phyloP scores from a whole-genome alignment of 768 basidiomycete genomes.

The Podaxis sp. region DNA sequence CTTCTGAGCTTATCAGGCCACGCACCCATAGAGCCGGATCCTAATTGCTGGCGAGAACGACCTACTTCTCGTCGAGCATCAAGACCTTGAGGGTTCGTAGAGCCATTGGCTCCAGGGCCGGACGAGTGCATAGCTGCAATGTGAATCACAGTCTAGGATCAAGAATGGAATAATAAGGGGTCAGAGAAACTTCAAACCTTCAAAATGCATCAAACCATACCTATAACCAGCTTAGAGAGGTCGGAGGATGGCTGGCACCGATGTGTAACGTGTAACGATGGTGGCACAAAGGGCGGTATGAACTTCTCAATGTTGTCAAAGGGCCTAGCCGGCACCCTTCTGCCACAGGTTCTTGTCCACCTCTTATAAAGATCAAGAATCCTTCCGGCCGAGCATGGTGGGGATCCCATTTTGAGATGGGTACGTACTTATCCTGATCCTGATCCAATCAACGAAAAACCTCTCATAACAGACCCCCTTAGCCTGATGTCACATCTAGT shows the following conservation, averaged over 20 bases:
- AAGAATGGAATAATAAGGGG: constrained; percentile 13
- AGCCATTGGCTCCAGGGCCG: constrained; percentile 27
- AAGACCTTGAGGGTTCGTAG: constrained; percentile 22
- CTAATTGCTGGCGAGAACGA: constrained; percentile 22
- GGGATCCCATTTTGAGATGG: constrained; percentile 11
- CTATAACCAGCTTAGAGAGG: neutral
- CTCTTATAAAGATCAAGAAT: constrained; percentile 17
- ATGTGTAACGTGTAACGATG: constrained; percentile 22
- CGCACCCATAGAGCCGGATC: constrained; percentile 23
- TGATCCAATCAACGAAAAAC: constrained; percentile 13
- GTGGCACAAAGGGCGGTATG: constrained; percentile 18
- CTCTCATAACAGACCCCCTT: constrained; percentile 6
- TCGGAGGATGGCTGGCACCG: constrained; percentile 31
- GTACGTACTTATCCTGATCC: constrained; percentile 9
- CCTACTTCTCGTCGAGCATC: constrained; percentile 22
- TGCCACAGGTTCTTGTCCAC: constrained; percentile 17
- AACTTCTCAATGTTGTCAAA: constrained; percentile 7
- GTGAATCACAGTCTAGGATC: constrained; percentile 14
- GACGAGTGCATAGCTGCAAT: constrained; percentile 29
- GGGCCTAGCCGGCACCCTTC: constrained; percentile 19
- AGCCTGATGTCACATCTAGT: neutral
- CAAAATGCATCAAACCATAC: neutral
- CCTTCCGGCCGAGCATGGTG: constrained; percentile 13
- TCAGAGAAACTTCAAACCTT: constrained; percentile 1
- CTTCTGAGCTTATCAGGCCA: neutral